These are phyloP conservation scores for Leptosphaerulina australis DNA, from an alignment of 2,329 filamentous ascomycete genomes.

Conservation along the genomic window DNA sequence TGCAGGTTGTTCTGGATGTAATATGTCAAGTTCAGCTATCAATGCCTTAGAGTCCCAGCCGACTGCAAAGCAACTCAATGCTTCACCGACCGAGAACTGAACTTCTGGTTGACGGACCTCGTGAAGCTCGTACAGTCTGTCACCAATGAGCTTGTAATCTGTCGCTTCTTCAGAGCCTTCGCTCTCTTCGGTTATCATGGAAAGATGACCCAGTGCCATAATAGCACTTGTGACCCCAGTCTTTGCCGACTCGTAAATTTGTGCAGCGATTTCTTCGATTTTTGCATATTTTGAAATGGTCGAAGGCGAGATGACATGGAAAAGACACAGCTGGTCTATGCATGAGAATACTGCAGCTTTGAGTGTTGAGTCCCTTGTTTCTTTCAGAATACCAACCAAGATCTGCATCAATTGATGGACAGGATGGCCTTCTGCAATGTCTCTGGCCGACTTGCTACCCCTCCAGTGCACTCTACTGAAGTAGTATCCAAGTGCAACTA, in stretches of 20 bases:
- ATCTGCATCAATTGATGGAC: constrained; percentile 52
- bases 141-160: constrained; percentile 63
- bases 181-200: constrained; percentile 62
- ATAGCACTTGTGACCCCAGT: constrained; percentile 84
- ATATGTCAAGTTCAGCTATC: constrained; percentile 75
- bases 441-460: constrained; percentile 32
- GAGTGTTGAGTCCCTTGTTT: constrained; percentile 61
- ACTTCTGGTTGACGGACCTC: constrained; percentile 85
- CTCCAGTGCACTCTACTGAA: constrained; percentile 64
- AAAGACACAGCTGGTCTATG: constrained; percentile 67
- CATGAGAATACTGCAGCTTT: constrained; percentile 63
- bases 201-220: constrained; percentile 76
- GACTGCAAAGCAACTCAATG: constrained; percentile 75
- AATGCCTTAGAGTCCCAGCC: constrained; percentile 86
- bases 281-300: constrained; percentile 41
- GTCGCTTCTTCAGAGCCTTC: constrained; percentile 41
- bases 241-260: constrained; percentile 72
- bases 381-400: constrained; percentile 59
- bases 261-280: constrained; percentile 62
- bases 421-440: constrained; percentile 40
- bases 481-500: constrained; percentile 64
- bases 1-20: constrained; percentile 55
- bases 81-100: constrained; percentile 90
- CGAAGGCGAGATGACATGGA: constrained; percentile 58
- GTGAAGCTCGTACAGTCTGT: constrained; percentile 75